These are phyloP conservation scores for Aspergillus ustus DNA, from an alignment of 2,329 filamentous ascomycete species.

Conservation along the genomic window DNA sequence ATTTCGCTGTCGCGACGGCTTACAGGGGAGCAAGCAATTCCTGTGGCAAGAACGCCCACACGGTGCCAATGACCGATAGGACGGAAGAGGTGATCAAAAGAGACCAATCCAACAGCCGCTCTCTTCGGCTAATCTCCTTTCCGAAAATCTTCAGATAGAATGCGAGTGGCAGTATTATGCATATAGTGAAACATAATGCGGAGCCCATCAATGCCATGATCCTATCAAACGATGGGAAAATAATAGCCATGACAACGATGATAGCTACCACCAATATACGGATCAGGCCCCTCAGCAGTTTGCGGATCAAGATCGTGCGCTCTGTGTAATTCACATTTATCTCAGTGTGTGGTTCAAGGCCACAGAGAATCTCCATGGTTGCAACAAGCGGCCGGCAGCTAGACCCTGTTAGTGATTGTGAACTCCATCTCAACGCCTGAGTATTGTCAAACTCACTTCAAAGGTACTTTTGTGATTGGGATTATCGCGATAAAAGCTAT, in stretches of 20 bases:
- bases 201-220: slow-evolving; percentile 92
- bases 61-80: slow-evolving; percentile 76
- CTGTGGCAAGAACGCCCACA: slow-evolving; percentile 86
- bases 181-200: slow-evolving; percentile 90
- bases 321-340: slow-evolving; percentile 30
- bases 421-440: background rate
- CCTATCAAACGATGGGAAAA: slow-evolving; percentile 80
- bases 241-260: slow-evolving; percentile 75
- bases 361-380: slow-evolving; percentile 79
- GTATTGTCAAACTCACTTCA: slow-evolving; percentile 61
- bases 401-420: slow-evolving; percentile 27
- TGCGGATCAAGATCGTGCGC: slow-evolving; percentile 57
- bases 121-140: slow-evolving; percentile 65
- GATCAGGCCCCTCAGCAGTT: slow-evolving; percentile 62
- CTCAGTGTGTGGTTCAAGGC: slow-evolving; percentile 63
- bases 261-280: slow-evolving; percentile 70
- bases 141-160: slow-evolving; percentile 93
- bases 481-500: slow-evolving; percentile 90
- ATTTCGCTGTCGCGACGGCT: background rate
- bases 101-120: slow-evolving; percentile 69
- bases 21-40: slow-evolving; percentile 64
- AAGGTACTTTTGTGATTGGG: slow-evolving; percentile 90
- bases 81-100: slow-evolving; percentile 71
- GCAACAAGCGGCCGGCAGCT: slow-evolving; percentile 82
- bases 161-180: slow-evolving; percentile 83